Conservation (phyloP, 2,329 filamentous ascomycete genomes). For the Aspergillus pseudoviridinutans region DNA sequence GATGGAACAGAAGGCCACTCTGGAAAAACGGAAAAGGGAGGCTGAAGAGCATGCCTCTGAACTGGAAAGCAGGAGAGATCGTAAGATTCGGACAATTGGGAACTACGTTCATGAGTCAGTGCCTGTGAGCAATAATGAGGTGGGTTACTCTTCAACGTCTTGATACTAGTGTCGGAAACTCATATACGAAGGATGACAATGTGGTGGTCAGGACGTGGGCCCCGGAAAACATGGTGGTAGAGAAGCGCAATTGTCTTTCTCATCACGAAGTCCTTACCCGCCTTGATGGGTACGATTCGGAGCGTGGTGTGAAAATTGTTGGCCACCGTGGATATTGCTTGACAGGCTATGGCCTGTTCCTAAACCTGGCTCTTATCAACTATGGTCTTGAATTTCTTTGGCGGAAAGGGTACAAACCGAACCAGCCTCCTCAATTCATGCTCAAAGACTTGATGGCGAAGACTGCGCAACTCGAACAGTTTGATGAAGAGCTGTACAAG, state of each 20-base stretch:
- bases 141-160: slow-evolving; percentile 26
- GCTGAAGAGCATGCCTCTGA: slow-evolving; percentile 68
- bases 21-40: slow-evolving; percentile 79
- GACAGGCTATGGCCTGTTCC: slow-evolving; percentile 80
- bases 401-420: slow-evolving; percentile 73
- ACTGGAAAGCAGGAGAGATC: slow-evolving; percentile 70
- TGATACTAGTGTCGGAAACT: not conserved
- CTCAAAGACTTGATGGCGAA: slow-evolving; percentile 94
- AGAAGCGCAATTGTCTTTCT: slow-evolving; percentile 75
- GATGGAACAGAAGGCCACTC: slow-evolving; percentile 68
- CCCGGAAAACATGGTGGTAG: slow-evolving; percentile 67
- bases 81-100: slow-evolving; percentile 78
- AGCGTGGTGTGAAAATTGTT: slow-evolving; percentile 88
- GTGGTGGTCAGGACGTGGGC: slow-evolving; percentile 71
- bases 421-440: slow-evolving; percentile 93
- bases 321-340: slow-evolving; percentile 94
- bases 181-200: slow-evolving; percentile 66
- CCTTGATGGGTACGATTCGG: slow-evolving; percentile 87
- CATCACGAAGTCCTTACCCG: slow-evolving; percentile 91
- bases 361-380: slow-evolving; percentile 91
- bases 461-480: slow-evolving; percentile 94
- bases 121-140: slow-evolving; percentile 76
- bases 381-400: slow-evolving; percentile 89
- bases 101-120: slow-evolving; percentile 91
- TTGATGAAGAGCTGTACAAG: slow-evolving; percentile 98